Evolutionary conservation across 345 rosid species (phyloP), one percentile per base, ranked within the genome.

Genomic region (Salix dunnii): DNA sequence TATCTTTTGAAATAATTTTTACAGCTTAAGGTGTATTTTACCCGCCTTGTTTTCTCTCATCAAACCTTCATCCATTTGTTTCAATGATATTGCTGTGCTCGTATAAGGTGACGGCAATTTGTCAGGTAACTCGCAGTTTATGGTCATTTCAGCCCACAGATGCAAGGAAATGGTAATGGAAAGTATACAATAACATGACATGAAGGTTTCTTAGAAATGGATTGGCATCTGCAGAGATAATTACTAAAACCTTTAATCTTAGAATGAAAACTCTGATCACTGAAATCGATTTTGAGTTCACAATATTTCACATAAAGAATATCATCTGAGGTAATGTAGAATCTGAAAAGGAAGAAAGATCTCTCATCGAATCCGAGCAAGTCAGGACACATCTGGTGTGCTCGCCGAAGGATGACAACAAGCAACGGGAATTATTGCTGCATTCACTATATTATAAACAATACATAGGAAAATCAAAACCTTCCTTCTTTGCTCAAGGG

Each of bases 361-460:
- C 68, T 80, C 67, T 74, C 67, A 51, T 76, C 35, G 73, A 83
- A 76, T 63, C 67, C 78, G 83, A 82, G 48, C 77, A 67, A 65
- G 79, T 55, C 73, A 70, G 80, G 77, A 74, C 64, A 80, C 60
- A 77, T 66, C 53, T 70, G 72, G 48, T 68, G 58, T 64, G 48
- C 79, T 53, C 67, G 36, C 70, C 79, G 63, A 14, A 49, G 16
- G 48, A 78, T 69, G 79, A 49, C 68, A 64, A 73, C 78, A 84
- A 85, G 90, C 88, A 87, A 87, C 83, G 81, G 82, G 79, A 79
- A 76, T 85, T 76, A 85, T 88, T 88, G 90, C 90, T 82, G 80
- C 81, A 51, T 79, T 80, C 23, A 68, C 86, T 74, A 64, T 81
- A 77, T 62, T 77, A 74, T 80, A 76, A 28, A 80, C 82, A 79